A percentile compares a stretch with the other conserved stretches of the same genome.
These are phyloP conservation scores for Cryptosporidium xiaoi DNA, from an alignment of 169 alveolate genomes.

Conservation along the genomic window DNA sequence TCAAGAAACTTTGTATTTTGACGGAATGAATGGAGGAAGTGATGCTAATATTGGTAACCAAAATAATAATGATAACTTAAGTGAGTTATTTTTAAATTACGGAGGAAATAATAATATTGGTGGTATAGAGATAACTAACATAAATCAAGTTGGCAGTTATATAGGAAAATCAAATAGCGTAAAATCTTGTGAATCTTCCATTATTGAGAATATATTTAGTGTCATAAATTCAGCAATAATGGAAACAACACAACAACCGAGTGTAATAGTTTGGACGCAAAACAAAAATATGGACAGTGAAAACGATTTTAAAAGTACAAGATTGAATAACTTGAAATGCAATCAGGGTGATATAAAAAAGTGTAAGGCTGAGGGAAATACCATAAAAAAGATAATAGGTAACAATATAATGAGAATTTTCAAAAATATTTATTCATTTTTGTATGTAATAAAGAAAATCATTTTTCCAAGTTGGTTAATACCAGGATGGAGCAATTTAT, in stretches of 20 bases:
- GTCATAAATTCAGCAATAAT: constrained; percentile 44
- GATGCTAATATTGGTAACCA: background rate
- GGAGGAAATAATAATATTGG: constrained; percentile 2
- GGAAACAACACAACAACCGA: constrained; percentile 46
- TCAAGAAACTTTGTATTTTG: constrained; percentile 1
- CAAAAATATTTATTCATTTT: background rate
- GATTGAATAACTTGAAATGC: too few species aligned
- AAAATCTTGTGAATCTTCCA: constrained; percentile 39
- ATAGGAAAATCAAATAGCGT: constrained; percentile 42
- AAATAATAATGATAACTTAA: background rate
- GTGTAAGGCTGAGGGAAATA: background rate
- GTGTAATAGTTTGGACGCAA: constrained; percentile 48
- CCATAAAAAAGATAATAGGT: background rate
- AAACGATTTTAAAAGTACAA: background rate
- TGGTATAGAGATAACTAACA: background rate
- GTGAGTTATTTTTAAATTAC: background rate
- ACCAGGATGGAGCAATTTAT: constrained; percentile 38
- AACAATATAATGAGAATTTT: background rate
- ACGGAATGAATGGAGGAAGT: background rate
- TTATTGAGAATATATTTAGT: constrained; percentile 37
- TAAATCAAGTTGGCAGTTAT: constrained; percentile 38
- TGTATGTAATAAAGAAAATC: background rate
- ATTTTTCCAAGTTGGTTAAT: constrained; percentile 39
- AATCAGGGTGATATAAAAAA: background rate
- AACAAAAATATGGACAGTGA: background rate